Percentiles rank a stretch among this genome's conserved stretches.
Evolutionary conservation across 176 grass and related monocot species (phyloP).

Genomic region (Oryza meyeriana): DNA sequence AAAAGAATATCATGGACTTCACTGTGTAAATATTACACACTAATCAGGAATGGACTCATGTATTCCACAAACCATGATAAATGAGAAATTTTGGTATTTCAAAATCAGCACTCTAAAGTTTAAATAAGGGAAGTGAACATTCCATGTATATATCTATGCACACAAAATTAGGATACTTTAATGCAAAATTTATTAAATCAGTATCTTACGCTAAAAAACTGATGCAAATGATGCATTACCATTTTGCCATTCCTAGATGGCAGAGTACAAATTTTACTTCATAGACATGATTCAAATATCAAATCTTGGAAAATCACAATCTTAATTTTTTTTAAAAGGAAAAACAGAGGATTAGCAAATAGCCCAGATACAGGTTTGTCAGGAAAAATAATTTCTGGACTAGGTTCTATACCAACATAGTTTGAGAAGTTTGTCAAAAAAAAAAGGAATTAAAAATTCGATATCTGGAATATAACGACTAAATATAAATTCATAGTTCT

Average conservation of each 20-base stretch:
- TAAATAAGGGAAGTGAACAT: neutral
- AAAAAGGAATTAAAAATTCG: neutral
- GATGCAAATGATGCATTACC: neutral
- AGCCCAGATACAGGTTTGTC: neutral
- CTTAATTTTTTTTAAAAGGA: neutral
- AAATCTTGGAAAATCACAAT: neutral
- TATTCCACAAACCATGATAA: neutral
- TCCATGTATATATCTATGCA: neutral
- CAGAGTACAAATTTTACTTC: neutral
- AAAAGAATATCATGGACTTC: slow-evolving; percentile 13
- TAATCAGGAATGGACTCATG: neutral
- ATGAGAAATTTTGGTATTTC: neutral
- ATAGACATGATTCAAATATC: neutral
- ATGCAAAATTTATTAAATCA: neutral
- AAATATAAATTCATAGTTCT: neutral
- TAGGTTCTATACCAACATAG: slow-evolving; percentile 4
- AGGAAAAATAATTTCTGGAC: neutral
- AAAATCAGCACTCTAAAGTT: slow-evolving; percentile 6
- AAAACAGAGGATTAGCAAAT: neutral
- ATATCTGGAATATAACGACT: neutral
- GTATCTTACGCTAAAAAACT: neutral
- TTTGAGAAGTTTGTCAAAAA: neutral
- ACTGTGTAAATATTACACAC: neutral
- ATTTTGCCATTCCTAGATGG: neutral
- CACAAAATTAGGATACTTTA: neutral